These are phyloP conservation scores for Fraxinus quadrangulata DNA, from an alignment of 257 asterid species.

Conservation along the genomic window DNA sequence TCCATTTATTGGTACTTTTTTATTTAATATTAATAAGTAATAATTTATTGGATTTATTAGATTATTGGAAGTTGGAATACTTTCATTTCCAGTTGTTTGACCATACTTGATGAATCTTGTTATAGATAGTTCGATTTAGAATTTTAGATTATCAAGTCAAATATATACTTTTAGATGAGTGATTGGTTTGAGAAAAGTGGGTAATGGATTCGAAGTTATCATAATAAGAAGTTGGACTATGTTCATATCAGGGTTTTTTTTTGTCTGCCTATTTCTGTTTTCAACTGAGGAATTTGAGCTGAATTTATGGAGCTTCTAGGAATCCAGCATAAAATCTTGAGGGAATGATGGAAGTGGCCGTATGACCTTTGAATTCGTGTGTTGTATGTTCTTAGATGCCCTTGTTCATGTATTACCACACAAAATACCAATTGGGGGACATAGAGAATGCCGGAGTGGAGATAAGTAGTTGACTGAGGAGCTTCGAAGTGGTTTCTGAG, in stretches of 20 bases:
- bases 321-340: not conserved
- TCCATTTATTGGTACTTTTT: conserved; percentile 46
- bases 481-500: not conserved
- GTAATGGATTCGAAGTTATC: no score
- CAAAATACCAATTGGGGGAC: not conserved
- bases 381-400: not conserved
- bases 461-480: not conserved
- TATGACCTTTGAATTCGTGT: not conserved
- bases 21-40: not conserved
- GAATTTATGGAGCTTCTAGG: not conserved
- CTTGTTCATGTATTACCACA: not conserved
- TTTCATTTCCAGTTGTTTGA: conserved; percentile 2
- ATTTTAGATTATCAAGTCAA: not conserved
- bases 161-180: not conserved
- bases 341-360: not conserved
- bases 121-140: not conserved
- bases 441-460: not conserved
- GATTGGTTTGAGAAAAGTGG: no score
- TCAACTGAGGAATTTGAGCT: conserved; percentile 7
- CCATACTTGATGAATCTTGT: not conserved
- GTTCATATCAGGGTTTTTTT: not conserved
- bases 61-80: not conserved
- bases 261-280: conserved; percentile 5
- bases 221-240: not conserved
- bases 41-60: not conserved